Base-by-base conservation (phyloP, 352 stramenopile genomes). In the Pythium periplocum region DNA sequence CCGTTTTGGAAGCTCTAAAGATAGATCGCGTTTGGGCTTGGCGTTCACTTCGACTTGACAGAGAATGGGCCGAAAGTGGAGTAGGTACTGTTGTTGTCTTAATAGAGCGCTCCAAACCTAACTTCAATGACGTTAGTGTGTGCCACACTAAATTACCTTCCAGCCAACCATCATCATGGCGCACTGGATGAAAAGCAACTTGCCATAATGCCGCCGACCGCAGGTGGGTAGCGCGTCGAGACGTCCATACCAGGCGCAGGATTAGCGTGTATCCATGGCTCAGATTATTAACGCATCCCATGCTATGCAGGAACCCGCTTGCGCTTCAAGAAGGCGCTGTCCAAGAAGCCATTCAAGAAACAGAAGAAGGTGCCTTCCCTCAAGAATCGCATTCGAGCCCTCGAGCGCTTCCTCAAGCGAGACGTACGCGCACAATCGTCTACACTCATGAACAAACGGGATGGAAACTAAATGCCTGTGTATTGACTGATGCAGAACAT, bases 351-450 rank as follows among this genome's bases (percentile, higher is more conserved):
- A 9, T 53, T 45, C 44, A 65, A 68, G 55, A 35, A 57, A 41
- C 71, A 73, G 43, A 92, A 90, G 61, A 92, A 92, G 54, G 57
- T 82, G 7, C 82, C 77, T 48, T 92, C 82, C 36, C 71, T 90
- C 48, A 92, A 92, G 69, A 92, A 92, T 53, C 82, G 78, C 55
- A 92, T 92, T 45, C 82, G 82, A 37, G 79, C 71, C 2, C 67
- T 92, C 33, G 77, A 92, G 58, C 82, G 82, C 38, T 92, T 90
- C 55, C 72, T 92, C 41, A 83, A 78, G 68, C 79, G 82, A 30
- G 76, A 74, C n/a, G 12, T 37, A 36, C 45, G 39, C 48, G 43
- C 26, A 11, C 26, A 12, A 41, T 32, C 3, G 40, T 2, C 51
- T 12, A 36, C 4, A 31, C 33, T 42, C 17, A 26, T 26, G 17